A percentile compares a stretch with the other conserved stretches of the same genome.
These are phyloP conservation scores for Zygotorulaspora danielsina DNA, from an alignment of 805 yeast species.

Conservation along the genomic window DNA sequence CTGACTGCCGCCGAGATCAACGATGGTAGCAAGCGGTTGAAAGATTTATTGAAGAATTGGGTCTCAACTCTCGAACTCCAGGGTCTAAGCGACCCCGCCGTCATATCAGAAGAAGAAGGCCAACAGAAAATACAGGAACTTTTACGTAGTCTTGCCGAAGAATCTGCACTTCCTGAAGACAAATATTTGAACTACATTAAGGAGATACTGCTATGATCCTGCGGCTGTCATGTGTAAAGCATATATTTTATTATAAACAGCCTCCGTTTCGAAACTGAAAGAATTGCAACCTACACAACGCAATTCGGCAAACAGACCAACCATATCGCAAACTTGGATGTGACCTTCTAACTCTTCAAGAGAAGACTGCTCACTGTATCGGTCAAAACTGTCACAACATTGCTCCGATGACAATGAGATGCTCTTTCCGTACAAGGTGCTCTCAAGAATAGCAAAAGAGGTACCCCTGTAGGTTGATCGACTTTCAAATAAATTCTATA, in stretches of 20 bases:
- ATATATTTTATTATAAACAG: no score
- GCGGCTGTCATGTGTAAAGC: neutral
- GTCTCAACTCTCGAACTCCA: conserved; percentile 39
- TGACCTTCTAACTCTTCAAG: no score
- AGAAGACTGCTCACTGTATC: no score
- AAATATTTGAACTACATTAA: conserved; percentile 23
- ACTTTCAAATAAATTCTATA: no score
- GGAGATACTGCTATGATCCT: conserved; percentile 17
- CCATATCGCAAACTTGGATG: no score
- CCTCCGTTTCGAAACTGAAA: no score
- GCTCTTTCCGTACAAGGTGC: no score
- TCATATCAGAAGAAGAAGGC: conserved; percentile 36
- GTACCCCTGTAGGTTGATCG: no score
- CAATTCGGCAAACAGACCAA: no score
- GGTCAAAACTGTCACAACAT: no score
- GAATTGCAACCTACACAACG: neutral
- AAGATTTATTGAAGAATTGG: conserved; percentile 52
- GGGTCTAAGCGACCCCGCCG: conserved; percentile 23
- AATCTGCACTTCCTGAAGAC: conserved; percentile 12
- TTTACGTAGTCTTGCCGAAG: conserved; percentile 17
- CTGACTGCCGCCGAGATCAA: conserved; percentile 47
- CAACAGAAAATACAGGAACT: conserved; percentile 26
- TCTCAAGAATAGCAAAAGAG: no score
- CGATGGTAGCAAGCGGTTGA: conserved; percentile 48
- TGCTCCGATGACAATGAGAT: no score